A percentile compares a stretch with the other conserved stretches of the same genome.
phyloP scores from a whole-genome alignment of 306 rosid species.

The Prunus kanzakura region DNA sequence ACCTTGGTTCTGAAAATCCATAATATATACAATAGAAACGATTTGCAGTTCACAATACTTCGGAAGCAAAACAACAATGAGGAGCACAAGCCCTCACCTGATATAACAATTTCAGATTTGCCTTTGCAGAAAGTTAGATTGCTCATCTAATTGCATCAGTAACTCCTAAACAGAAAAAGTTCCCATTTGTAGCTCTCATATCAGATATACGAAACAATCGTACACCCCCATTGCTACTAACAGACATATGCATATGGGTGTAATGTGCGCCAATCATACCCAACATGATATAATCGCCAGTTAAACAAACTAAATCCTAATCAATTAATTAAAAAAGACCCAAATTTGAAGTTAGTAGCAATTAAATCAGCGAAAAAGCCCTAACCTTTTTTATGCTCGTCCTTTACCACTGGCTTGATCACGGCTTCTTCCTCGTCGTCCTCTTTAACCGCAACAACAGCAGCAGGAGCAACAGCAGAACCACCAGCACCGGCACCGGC shows the following conservation, averaged over 20 bases:
- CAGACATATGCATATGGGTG: too few relatives aligned
- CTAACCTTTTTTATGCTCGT: constrained; percentile 58
- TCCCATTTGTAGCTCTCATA: not conserved
- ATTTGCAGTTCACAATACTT: not conserved
- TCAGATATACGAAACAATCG: not conserved
- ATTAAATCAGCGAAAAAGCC: constrained; percentile 5
- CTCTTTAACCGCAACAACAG: constrained; percentile 37
- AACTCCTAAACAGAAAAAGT: not conserved
- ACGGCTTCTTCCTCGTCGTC: constrained; percentile 43
- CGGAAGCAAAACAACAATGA: not conserved
- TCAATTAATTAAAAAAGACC: not conserved
- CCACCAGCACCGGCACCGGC: constrained; percentile 6
- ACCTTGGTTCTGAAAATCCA: not conserved
- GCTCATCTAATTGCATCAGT: not conserved
- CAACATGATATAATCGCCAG: not conserved
- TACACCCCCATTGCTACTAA: not conserved
- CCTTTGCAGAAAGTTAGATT: not conserved
- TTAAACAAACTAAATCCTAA: not conserved
- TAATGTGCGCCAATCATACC: not conserved
- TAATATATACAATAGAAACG: too few relatives aligned
- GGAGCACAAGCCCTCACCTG: not conserved
- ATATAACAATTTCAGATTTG: not conserved
- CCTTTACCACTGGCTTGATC: constrained; percentile 30
- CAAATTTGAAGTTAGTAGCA: not conserved
- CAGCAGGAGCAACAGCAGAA: constrained; percentile 23